Conservation (phyloP, 495 filamentous ascomycete species). For the Penicillium canariense region DNA sequence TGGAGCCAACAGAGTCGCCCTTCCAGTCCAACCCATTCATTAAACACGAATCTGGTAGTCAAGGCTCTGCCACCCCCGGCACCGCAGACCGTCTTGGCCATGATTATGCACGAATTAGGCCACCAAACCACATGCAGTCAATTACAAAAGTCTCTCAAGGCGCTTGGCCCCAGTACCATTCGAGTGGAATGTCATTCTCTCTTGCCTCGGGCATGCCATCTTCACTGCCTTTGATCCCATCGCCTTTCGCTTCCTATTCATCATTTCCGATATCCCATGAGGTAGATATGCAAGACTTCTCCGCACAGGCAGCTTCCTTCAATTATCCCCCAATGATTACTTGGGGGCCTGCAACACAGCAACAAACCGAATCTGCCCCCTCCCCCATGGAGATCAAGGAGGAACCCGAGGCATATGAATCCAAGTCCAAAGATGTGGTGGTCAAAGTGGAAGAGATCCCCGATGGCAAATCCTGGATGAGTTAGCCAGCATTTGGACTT, state of each 20-base stretch:
- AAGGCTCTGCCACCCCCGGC: background rate
- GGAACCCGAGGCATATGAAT: background rate
- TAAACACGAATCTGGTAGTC: conserved; percentile 10
- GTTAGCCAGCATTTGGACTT: background rate
- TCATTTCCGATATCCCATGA: background rate
- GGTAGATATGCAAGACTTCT: background rate
- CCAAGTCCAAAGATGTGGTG: background rate
- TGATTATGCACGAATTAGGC: background rate
- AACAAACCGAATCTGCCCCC: background rate
- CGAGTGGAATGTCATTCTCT: background rate
- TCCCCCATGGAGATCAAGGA: background rate
- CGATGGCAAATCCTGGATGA: background rate
- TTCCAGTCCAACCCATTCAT: conserved; percentile 4
- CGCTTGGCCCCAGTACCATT: background rate
- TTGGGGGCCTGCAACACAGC: background rate
- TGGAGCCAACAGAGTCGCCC: background rate
- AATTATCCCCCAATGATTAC: background rate
- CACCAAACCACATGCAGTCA: background rate
- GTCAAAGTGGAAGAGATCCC: background rate
- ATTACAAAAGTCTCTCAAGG: background rate
- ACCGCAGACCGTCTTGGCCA: background rate
- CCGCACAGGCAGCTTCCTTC: background rate
- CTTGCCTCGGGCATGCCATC: background rate
- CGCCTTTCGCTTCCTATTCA: background rate
- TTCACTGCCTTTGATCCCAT: background rate